These are phyloP conservation scores for Didymella sp. DNA, from an alignment of 2,329 filamentous ascomycete species.

Conservation along the genomic window DNA sequence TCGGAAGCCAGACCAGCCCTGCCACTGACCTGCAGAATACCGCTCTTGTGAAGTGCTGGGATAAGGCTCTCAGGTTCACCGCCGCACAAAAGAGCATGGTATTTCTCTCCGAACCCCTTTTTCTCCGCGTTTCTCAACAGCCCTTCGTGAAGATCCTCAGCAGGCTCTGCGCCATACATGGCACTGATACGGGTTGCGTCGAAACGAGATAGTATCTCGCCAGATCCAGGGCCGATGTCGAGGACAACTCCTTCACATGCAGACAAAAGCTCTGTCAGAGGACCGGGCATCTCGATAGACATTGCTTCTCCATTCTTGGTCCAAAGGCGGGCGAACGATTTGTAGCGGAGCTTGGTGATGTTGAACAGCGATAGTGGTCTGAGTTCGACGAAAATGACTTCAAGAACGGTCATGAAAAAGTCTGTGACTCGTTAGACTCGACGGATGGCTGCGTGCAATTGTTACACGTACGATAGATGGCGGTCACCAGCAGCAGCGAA, in stretches of 20 bases:
- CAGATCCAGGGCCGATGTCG: slow-evolving; percentile 59
- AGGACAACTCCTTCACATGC: slow-evolving; percentile 45
- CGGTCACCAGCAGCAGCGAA: slow-evolving; percentile 33
- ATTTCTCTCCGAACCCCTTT: slow-evolving; percentile 55
- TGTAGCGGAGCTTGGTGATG: slow-evolving; percentile 39
- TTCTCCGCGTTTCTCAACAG: slow-evolving; percentile 52
- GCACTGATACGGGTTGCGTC: slow-evolving; percentile 51
- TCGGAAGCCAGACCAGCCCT: slow-evolving; percentile 32
- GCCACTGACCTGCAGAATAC: slow-evolving; percentile 43
- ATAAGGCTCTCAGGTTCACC: slow-evolving; percentile 57
- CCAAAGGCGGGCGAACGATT: slow-evolving; percentile 48
- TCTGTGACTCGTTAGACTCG: slow-evolving; percentile 27
- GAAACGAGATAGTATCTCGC: slow-evolving; percentile 59
- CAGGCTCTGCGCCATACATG: slow-evolving; percentile 64
- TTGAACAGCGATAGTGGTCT: slow-evolving; percentile 39
- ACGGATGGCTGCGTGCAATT: neutral
- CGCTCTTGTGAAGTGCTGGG: slow-evolving; percentile 54
- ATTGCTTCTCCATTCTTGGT: slow-evolving; percentile 45
- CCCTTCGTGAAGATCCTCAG: slow-evolving; percentile 54
- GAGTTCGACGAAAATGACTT: slow-evolving; percentile 39
- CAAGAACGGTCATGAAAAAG: slow-evolving; percentile 45
- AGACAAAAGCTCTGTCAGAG: slow-evolving; percentile 35
- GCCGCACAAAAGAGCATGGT: slow-evolving; percentile 58
- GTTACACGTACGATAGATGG: slow-evolving; percentile 36
- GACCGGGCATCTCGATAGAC: slow-evolving; percentile 48